Conservation (phyloP, 2,329 filamentous ascomycete genomes). For the Sordariomycetes sp. region DNA sequence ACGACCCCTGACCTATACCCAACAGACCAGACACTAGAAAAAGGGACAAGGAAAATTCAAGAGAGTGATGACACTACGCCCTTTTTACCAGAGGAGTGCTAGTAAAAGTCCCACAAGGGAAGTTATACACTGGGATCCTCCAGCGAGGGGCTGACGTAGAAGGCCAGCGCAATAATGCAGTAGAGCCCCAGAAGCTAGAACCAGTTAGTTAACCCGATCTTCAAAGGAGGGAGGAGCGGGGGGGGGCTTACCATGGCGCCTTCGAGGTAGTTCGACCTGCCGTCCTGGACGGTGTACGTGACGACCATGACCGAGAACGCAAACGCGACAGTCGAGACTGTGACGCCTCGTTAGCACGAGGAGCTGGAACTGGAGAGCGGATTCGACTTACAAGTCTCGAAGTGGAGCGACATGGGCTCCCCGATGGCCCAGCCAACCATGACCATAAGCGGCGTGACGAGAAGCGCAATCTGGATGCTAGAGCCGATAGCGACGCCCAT, state of each 20-base stretch:
- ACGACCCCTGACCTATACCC: background rate
- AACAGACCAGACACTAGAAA: background rate
- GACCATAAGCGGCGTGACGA: constrained; percentile 69
- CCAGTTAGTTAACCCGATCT: background rate
- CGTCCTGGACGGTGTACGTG: constrained; percentile 65
- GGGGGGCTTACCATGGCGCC: constrained; percentile 52
- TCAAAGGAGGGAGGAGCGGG: constrained; percentile 8
- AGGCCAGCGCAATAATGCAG: constrained; percentile 46
- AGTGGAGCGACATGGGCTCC: constrained; percentile 63
- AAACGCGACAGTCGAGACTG: constrained; percentile 64
- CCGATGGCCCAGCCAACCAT: constrained; percentile 68
- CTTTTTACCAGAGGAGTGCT: background rate
- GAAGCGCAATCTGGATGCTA: constrained; percentile 70
- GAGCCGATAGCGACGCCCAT: constrained; percentile 74
- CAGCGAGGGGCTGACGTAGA: constrained; percentile 35
- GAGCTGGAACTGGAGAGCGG: background rate
- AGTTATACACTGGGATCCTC: background rate
- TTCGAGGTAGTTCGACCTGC: constrained; percentile 74
- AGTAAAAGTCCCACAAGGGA: background rate
- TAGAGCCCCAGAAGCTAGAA: constrained; percentile 31
- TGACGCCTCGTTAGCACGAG: background rate
- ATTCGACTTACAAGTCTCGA: constrained; percentile 42
- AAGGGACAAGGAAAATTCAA: background rate
- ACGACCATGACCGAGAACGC: constrained; percentile 64
- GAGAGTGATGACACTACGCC: background rate